Percentiles rank a stretch among this genome's conserved stretches.
Evolutionary conservation across 164 flowering plant species (phyloP).

Genomic region (Aristolochia californica): DNA sequence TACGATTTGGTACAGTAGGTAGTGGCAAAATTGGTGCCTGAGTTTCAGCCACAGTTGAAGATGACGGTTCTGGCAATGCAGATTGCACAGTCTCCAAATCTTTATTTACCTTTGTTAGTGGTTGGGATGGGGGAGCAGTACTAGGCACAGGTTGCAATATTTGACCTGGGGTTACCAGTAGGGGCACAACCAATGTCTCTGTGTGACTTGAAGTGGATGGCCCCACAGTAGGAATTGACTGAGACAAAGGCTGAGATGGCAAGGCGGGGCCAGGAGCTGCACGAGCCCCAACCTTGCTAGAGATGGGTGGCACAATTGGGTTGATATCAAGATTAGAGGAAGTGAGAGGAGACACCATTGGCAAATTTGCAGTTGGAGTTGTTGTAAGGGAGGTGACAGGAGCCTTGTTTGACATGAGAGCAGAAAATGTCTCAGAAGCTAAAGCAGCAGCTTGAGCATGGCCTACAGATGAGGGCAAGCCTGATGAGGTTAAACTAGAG

Average conservation of each 20-base stretch:
- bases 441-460: constrained; percentile 30
- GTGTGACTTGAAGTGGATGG: constrained; percentile 25
- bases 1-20: constrained; percentile 35
- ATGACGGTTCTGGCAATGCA: constrained; percentile 22
- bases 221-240: constrained; percentile 24
- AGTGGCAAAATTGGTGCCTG: constrained; percentile 70
- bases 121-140: constrained; percentile 25
- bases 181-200: constrained; percentile 32
- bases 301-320: constrained; percentile 25
- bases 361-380: constrained; percentile 24
- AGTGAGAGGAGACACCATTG: constrained; percentile 27
- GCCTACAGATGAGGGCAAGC: constrained; percentile 32
- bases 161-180: constrained; percentile 63
- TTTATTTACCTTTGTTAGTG: constrained; percentile 34
- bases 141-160: constrained; percentile 47
- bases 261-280: constrained; percentile 22
- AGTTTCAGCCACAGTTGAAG: constrained; percentile 29
- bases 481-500: constrained; percentile 23
- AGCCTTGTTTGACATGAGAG: constrained; percentile 32
- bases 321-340: constrained; percentile 25
- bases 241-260: constrained; percentile 32
- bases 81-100: constrained; percentile 70
- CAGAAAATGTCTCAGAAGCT: constrained; percentile 31
- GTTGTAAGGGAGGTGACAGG: constrained; percentile 26
- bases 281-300: constrained; percentile 30